Percentiles rank a stretch among this genome's conserved stretches.
Evolutionary conservation across 805 yeast genomes (phyloP).

Genomic region (Candida krabiensis): DNA sequence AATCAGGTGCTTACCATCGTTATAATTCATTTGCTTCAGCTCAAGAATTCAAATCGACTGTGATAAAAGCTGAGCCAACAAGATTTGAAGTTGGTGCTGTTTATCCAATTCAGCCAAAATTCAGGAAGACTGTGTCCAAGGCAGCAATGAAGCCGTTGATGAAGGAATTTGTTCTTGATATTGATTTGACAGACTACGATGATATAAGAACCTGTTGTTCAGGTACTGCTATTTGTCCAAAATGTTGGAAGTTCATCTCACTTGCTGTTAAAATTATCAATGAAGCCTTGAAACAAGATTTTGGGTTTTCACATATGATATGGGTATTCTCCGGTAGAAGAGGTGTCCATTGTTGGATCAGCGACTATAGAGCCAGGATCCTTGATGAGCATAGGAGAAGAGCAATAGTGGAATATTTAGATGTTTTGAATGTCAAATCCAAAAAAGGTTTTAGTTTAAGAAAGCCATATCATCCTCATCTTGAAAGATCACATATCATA

Average conservation of each 20-base stretch:
- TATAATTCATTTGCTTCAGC: slow-evolving; percentile 70
- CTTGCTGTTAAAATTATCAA: slow-evolving; percentile 80
- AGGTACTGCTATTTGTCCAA: slow-evolving; percentile 78
- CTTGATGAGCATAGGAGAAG: slow-evolving; percentile 73
- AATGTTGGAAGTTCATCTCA: slow-evolving; percentile 92
- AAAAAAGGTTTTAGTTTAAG: slow-evolving; percentile 50
- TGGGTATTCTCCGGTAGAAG: slow-evolving; percentile 99
- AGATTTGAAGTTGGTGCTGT: slow-evolving; percentile 96
- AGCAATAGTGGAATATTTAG: slow-evolving; percentile 81
- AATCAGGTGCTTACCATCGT: slow-evolving; percentile 86
- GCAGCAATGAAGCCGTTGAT: slow-evolving; percentile 74
- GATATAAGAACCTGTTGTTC: slow-evolving; percentile 90
- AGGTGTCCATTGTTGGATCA: slow-evolving; percentile 98
- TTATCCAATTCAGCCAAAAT: slow-evolving; percentile 83
- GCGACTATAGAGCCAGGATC: slow-evolving; percentile 77
- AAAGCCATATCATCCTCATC: slow-evolving; percentile 89
- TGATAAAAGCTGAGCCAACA: slow-evolving; percentile 72
- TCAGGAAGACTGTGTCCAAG: slow-evolving; percentile 74
- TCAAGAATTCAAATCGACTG: slow-evolving; percentile 78
- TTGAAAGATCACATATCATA: slow-evolving; percentile 70
- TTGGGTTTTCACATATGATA: slow-evolving; percentile 80
- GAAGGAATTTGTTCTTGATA: slow-evolving; percentile 93
- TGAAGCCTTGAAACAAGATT: slow-evolving; percentile 74
- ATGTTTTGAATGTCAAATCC: slow-evolving; percentile 59
- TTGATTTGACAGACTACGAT: slow-evolving; percentile 97